phyloP scores from a whole-genome alignment of 768 basidiomycete species.

The Tubosaeta sp. region DNA sequence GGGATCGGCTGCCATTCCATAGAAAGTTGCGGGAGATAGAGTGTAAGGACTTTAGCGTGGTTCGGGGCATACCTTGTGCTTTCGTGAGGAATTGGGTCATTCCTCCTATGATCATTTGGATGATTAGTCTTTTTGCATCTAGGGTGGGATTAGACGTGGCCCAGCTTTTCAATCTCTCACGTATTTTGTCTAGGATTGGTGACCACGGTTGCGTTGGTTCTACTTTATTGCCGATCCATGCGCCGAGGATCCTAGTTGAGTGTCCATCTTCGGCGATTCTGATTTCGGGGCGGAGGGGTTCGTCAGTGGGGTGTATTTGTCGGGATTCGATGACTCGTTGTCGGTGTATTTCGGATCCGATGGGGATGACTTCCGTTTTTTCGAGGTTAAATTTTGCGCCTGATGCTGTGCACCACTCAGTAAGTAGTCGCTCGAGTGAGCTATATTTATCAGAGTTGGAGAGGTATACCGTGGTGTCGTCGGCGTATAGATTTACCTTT shows the following conservation, averaged over 20 bases:
- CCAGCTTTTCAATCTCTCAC: slow-evolving; percentile 8
- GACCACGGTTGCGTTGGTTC: slow-evolving; percentile 12
- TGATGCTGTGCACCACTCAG: slow-evolving; percentile 30
- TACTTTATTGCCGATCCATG: slow-evolving; percentile 24
- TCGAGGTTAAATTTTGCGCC: background rate
- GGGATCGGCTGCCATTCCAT: background rate
- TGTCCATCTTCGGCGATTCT: no score
- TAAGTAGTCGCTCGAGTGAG: slow-evolving; percentile 25
- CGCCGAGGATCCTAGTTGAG: background rate
- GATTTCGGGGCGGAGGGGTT: background rate
- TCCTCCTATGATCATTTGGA: slow-evolving; percentile 14
- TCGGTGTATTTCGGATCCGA: no score
- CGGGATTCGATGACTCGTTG: no score
- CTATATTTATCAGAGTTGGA: slow-evolving; percentile 15
- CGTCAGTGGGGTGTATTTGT: no score
- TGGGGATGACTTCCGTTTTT: no score
- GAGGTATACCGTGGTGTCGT: slow-evolving; percentile 25
- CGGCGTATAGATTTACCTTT: slow-evolving; percentile 22
- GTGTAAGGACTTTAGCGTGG: no score
- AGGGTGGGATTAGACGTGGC: slow-evolving; percentile 10
- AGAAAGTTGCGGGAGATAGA: background rate
- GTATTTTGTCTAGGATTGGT: slow-evolving; percentile 18
- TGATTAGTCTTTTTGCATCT: slow-evolving; percentile 5
- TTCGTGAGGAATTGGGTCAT: slow-evolving; percentile 29
- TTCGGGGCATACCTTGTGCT: slow-evolving; percentile 15